phyloP scores from a whole-genome alignment of 106 monocot species.

The Triglochin maritima region DNA sequence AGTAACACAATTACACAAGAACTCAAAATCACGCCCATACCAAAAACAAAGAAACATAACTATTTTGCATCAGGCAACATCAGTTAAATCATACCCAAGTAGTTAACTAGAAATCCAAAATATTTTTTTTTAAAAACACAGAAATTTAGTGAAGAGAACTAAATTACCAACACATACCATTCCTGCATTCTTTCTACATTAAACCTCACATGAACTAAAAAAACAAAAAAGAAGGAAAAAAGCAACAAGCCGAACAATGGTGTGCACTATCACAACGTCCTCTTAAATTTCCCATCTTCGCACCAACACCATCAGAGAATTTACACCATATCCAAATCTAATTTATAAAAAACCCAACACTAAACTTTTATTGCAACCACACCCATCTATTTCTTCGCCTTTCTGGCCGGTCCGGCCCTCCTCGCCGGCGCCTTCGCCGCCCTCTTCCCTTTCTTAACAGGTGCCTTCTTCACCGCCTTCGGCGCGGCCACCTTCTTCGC shows the following conservation, averaged over 20 bases:
- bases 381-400: conserved; percentile 29
- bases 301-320: background rate
- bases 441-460: conserved; percentile 19
- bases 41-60: too few species aligned
- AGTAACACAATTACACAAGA: too few species aligned
- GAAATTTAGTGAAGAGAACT: background rate
- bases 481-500: background rate
- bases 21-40: too few species aligned
- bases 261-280: background rate
- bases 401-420: conserved; percentile 28
- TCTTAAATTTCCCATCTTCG: background rate
- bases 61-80: too few species aligned
- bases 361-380: background rate
- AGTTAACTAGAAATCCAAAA: too few species aligned
- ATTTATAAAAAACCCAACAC: background rate
- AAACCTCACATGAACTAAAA: background rate
- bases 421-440: conserved; percentile 27
- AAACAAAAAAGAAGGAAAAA: background rate
- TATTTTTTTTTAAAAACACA: too few species aligned
- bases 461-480: conserved; percentile 2
- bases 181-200: background rate
- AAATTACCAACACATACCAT: background rate
- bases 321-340: background rate
- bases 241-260: background rate
- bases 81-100: too few species aligned